These are phyloP conservation scores for Suillus cothurnatus DNA, from an alignment of 768 basidiomycete species.

Conservation along the genomic window DNA sequence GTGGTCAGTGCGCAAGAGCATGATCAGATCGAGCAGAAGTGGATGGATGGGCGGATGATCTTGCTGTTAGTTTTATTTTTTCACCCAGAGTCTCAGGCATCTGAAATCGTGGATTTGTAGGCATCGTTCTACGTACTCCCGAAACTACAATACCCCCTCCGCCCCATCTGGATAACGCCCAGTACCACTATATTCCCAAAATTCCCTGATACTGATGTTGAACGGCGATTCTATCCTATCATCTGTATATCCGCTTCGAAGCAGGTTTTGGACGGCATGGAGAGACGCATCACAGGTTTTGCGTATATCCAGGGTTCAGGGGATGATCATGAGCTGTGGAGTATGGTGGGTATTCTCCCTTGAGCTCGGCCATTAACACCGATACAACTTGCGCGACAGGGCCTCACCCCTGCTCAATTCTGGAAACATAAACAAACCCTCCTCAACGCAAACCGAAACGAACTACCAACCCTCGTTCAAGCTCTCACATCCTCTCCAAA, in stretches of 20 bases:
- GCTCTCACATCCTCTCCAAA: slow-evolving; percentile 15
- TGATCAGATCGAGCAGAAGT: slow-evolving; percentile 64
- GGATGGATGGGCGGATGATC: slow-evolving; percentile 65
- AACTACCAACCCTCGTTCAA: slow-evolving; percentile 43
- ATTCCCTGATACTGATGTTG: slow-evolving; percentile 20
- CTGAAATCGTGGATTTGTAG: slow-evolving; percentile 39
- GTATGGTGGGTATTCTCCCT: slow-evolving; percentile 50
- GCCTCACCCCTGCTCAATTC: slow-evolving; percentile 72
- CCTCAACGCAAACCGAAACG: slow-evolving; percentile 46
- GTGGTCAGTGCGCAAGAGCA: slow-evolving; percentile 77
- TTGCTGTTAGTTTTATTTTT: slow-evolving; percentile 54
- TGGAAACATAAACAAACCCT: slow-evolving; percentile 61
- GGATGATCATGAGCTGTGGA: slow-evolving; percentile 94
- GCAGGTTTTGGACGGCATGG: slow-evolving; percentile 58
- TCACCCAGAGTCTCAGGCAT: not conserved
- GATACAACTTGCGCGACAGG: slow-evolving; percentile 42
- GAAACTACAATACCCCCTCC: slow-evolving; percentile 60
- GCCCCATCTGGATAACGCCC: slow-evolving; percentile 90
- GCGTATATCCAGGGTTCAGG: slow-evolving; percentile 93
- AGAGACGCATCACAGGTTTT: slow-evolving; percentile 69
- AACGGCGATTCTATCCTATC: slow-evolving; percentile 59
- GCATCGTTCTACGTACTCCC: slow-evolving; percentile 73
- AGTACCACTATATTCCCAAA: slow-evolving; percentile 54
- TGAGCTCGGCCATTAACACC: not conserved
- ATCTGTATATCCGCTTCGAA: slow-evolving; percentile 88